Base-by-base conservation (phyloP, 176 grass and related monocot genomes). In the Avena eriantha region DNA sequence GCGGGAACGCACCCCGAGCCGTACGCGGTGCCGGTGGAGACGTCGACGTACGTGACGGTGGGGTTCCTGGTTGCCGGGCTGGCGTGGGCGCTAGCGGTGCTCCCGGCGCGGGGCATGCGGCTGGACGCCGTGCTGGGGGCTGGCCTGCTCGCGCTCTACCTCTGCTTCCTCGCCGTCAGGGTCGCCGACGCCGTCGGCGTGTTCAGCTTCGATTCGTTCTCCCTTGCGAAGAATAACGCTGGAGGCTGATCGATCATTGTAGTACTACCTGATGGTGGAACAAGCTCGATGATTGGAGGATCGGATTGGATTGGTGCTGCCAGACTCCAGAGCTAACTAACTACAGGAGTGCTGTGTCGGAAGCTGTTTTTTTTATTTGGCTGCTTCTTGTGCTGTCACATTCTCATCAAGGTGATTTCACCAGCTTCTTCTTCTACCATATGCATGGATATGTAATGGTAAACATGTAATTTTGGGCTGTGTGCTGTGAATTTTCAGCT, bases 91-190 rank as follows among this genome's bases (percentile, higher is more conserved):
- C 16, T 91, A 14, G 23, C 91, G 7, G 83, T 94, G 43, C 50
- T 98, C 56, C 93, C 93, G 4, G 72, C 64, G 68, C 81, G 90
- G 4, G 81, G 67, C 13, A 98, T 98, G 96, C 80, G 88, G 69
- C 78, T 92, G 29, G 93, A 98, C 23, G 76, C 45, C 57, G 21
- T 84, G 34, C 51, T 95, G 8, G 96, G 96, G 46, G 74, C 75
- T 1, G 96, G 93, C 0, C 59, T 98, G 0, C 51, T 98, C 2
- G 46, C 19, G 26, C 54, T 98, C 79, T 98, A 98, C 76, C 59
- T 85, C 41, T 58, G 69, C 3, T 98, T 98, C 69, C 50, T 98
- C 21, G 73, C 51, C 46, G 16, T 92, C 15, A 83, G 93, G 67
- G 1, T 77, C 49, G 21, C 57, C 51, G 36, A 60, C 23, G 41